phyloP scores from a whole-genome alignment of 2,329 filamentous ascomycete genomes.

The Drechslera avenae region DNA sequence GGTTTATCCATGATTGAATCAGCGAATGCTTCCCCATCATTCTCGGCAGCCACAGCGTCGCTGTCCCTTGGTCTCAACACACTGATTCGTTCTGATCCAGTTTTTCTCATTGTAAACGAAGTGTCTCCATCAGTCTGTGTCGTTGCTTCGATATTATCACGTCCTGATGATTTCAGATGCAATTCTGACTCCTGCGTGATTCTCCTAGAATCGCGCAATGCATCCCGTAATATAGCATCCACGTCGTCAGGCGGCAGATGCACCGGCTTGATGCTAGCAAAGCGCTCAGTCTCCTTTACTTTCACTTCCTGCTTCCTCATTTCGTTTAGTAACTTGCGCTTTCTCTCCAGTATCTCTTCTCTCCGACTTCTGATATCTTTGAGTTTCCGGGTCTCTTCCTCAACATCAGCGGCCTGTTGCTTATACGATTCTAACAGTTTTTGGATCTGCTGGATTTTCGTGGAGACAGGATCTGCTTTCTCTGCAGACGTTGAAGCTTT shows the following conservation, averaged over 20 bases:
- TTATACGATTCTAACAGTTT: not conserved
- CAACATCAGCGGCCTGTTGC: not conserved
- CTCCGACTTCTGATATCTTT: conserved; percentile 1
- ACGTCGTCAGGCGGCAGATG: not conserved
- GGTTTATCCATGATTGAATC: not conserved
- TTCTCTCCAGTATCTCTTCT: not conserved
- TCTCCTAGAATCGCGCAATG: not conserved
- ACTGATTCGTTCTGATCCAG: not conserved
- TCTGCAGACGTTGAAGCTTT: not conserved
- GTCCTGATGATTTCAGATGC: not conserved
- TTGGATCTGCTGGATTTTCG: not conserved
- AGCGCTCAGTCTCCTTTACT: not conserved
- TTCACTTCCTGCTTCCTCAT: not conserved
- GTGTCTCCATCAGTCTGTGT: no score
- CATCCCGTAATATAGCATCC: conserved; percentile 7
- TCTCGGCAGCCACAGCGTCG: no score
- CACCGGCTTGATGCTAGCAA: not conserved
- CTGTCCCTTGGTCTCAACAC: no score
- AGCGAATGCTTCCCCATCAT: not conserved
- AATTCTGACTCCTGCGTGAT: not conserved
- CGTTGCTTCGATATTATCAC: not conserved
- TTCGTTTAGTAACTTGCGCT: not conserved
- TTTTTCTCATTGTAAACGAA: no score
- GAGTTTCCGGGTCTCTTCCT: not conserved
- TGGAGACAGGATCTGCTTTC: not conserved